Evolutionary conservation across 306 rosid species (phyloP), one percentile per base, ranked within the genome.

Genomic region (Cicer yamashitae): DNA sequence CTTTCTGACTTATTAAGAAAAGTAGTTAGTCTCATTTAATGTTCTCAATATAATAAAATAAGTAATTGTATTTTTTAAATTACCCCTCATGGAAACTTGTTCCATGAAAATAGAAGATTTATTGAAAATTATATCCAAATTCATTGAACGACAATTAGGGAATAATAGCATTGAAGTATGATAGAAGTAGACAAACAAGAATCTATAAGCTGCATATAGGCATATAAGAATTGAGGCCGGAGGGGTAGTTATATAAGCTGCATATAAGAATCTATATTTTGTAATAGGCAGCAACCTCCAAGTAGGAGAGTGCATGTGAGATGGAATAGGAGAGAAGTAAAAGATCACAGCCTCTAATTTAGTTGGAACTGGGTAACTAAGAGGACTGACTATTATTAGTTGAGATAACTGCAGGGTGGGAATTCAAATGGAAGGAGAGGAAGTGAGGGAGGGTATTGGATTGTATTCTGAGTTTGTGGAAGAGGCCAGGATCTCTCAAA

Each of bases 231-330:
- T n/a, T 30, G 37, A 30, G 37, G 37, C 5, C 37, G 1, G 5
- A 30, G 37, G 5, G 37, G 37, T 30, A 57, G 53, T 45, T 77
- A 40, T 68, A 58, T 75, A 30, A 37, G 58, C 37, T 51, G 15
- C 15, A 9, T 52, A 58, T 13, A 60, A 67, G 44, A 52, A 38
- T 78, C 34, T 6, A 15, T 61, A 34, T 61, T 12, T 13, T 7
- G 17, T 37, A 45, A 41, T 18, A 64, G 51, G 14, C 68, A 63
- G 70, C 18, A 15, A 17, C 37, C 51, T 64, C 14, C 37, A 41
- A 64, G 47, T 64, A 5, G 70, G 51, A 59, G 43, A 9, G 51
- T 17, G 9, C 17, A 40, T 15, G 44, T 41, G 50, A 64, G 14
- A 41, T 15, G 70, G 38, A 41, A 64, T 17, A 64, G 46, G 37